Conservation (phyloP, 2,329 filamentous ascomycete species). For the Phoma sp. region DNA sequence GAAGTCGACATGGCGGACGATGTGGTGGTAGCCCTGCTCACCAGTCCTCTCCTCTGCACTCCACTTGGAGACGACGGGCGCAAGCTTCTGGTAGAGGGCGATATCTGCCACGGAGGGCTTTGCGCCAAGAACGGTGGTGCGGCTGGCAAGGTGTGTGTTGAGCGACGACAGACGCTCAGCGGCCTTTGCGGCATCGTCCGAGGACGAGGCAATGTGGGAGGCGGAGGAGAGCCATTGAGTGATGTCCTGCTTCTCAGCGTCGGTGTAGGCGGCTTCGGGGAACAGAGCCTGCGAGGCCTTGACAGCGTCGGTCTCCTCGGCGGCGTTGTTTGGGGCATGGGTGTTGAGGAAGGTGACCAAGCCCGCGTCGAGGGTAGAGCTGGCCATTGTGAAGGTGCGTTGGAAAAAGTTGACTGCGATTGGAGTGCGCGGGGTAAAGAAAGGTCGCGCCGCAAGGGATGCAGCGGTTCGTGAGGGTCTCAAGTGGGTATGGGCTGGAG, state of each 20-base stretch:
- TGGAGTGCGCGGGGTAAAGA: conserved; percentile 42
- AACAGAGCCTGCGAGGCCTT: conserved; percentile 67
- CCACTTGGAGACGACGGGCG: conserved; percentile 79
- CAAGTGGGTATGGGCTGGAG: conserved; percentile 11
- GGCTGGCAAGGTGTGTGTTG: conserved; percentile 85
- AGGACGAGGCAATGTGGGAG: conserved; percentile 67
- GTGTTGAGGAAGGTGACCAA: conserved; percentile 44
- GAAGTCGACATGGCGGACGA: conserved; percentile 91
- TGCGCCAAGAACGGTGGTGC: conserved; percentile 84
- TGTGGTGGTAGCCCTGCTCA: conserved; percentile 85
- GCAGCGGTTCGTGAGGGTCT: conserved; percentile 13
- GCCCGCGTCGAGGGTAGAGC: conserved; percentile 43
- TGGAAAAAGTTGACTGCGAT: conserved; percentile 41
- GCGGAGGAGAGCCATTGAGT: conserved; percentile 86
- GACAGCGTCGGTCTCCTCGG: conserved; percentile 44
- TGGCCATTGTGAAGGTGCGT: conserved; percentile 41
- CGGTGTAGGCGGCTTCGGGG: conserved; percentile 71
- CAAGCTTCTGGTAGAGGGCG: conserved; percentile 79
- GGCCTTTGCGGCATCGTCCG: conserved; percentile 63
- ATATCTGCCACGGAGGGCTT: conserved; percentile 91
- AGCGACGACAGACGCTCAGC: conserved; percentile 75
- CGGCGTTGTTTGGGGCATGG: conserved; percentile 48
- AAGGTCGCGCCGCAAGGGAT: conserved; percentile 25
- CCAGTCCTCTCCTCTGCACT: conserved; percentile 85
- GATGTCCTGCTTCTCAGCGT: conserved; percentile 83